Evolutionary conservation across 768 basidiomycete species (phyloP).

Genomic region (Trametes cubensis): DNA sequence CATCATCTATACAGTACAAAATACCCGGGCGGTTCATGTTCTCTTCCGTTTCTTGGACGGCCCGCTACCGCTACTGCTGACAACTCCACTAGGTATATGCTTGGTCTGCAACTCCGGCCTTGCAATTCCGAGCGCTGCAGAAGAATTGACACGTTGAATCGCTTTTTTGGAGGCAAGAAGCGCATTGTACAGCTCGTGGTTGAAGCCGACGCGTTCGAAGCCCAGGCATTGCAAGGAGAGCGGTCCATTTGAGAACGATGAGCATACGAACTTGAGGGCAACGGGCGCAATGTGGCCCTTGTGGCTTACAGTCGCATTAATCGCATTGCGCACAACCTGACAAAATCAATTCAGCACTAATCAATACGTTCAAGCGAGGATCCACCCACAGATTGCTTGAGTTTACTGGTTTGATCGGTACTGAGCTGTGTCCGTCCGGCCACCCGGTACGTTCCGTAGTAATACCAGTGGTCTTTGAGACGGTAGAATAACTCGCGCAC

Average conservation of each 20-base stretch:
- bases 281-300: neutral
- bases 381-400: too few species aligned
- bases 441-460: conserved; percentile 6
- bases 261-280: neutral
- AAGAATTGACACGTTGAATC: neutral
- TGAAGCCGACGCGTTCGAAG: conserved; percentile 2
- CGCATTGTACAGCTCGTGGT: neutral
- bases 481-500: neutral
- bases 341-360: too few species aligned
- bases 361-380: too few species aligned
- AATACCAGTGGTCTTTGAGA: neutral
- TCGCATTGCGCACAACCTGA: neutral
- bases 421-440: neutral
- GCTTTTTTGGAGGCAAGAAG: neutral
- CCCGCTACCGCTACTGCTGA: neutral
- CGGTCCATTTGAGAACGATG: neutral
- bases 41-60: neutral
- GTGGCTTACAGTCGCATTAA: neutral
- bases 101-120: too few species aligned
- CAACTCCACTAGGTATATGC: too few species aligned
- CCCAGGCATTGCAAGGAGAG: neutral
- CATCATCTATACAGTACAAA: too few species aligned
- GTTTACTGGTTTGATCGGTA: neutral
- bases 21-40: neutral
- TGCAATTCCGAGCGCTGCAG: neutral